Conservation (phyloP, 2,329 filamentous ascomycete genomes). For the Diplodia intermedia region DNA sequence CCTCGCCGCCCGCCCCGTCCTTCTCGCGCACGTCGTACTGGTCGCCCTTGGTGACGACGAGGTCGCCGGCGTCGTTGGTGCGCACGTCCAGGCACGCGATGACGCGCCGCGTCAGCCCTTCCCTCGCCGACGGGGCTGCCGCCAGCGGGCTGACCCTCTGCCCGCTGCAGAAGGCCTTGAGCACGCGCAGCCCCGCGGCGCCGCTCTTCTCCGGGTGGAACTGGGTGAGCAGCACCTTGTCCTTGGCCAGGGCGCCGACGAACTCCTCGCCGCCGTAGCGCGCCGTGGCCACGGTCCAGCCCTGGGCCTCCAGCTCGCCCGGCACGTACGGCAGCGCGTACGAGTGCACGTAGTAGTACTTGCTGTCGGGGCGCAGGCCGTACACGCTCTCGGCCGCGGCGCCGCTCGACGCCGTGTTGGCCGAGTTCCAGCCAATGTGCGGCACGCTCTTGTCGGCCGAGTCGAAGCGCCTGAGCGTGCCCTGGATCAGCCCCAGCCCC, state of each 20-base stretch:
- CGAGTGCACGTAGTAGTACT: slow-evolving; percentile 99
- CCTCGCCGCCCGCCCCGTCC: slow-evolving; percentile 63
- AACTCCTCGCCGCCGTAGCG: slow-evolving; percentile 89
- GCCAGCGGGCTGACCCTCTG: slow-evolving; percentile 64
- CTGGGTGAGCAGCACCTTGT: slow-evolving; percentile 88
- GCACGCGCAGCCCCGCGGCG: slow-evolving; percentile 79
- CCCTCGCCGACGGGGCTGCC: slow-evolving; percentile 48
- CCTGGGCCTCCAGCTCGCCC: slow-evolving; percentile 77
- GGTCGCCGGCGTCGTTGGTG: slow-evolving; percentile 89
- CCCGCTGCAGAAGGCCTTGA: slow-evolving; percentile 87
- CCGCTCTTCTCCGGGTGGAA: slow-evolving; percentile 99
- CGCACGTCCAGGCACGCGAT: slow-evolving; percentile 97
- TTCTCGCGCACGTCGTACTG: slow-evolving; percentile 99
- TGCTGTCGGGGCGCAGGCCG: slow-evolving; percentile 78
- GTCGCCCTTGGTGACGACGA: slow-evolving; percentile 98
- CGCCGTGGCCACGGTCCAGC: slow-evolving; percentile 92
- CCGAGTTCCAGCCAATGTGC: slow-evolving; percentile 98
- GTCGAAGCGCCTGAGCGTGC: slow-evolving; percentile 76
- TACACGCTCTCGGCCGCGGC: slow-evolving; percentile 68
- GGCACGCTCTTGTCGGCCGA: slow-evolving; percentile 81
- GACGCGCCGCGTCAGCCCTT: slow-evolving; percentile 87
- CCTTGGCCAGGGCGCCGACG: slow-evolving; percentile 84
- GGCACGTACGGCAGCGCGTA: slow-evolving; percentile 81
- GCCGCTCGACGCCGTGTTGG: slow-evolving; percentile 64
- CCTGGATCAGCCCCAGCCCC: slow-evolving; percentile 78